phyloP scores from a whole-genome alignment of 805 yeast genomes.

The Barnettozyma californica region DNA sequence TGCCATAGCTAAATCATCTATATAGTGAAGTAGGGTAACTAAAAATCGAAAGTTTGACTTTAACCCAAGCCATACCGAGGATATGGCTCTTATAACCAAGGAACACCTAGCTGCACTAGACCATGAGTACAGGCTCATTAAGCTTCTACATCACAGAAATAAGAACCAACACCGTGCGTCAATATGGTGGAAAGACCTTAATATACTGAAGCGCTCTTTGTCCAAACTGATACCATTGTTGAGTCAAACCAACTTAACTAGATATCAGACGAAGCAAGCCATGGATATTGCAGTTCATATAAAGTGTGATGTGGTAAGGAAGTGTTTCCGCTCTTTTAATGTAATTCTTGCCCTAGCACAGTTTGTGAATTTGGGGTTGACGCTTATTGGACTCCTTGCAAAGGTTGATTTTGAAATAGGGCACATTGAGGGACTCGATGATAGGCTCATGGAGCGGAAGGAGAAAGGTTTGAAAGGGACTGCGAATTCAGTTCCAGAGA shows the following conservation, averaged over 20 bases:
- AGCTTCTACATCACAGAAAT: conserved; percentile 63
- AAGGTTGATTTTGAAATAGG: conserved; percentile 31
- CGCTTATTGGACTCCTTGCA: conserved; percentile 53
- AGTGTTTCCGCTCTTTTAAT: conserved; percentile 57
- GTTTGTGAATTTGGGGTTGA: conserved; percentile 67
- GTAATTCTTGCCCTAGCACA: conserved; percentile 71
- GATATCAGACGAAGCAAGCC: conserved; percentile 13
- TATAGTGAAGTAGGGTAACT: background rate
- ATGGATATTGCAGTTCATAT: conserved; percentile 5
- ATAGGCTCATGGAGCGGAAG: background rate
- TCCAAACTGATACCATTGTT: conserved; percentile 34
- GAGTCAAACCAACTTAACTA: background rate
- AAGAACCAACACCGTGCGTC: conserved; percentile 71
- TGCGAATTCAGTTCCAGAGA: background rate
- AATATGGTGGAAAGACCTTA: conserved; percentile 71
- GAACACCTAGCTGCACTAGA: conserved; percentile 18
- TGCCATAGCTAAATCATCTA: background rate
- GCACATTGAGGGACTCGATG: conserved; percentile 12
- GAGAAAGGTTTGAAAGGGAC: background rate
- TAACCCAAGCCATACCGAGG: background rate
- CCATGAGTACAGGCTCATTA: conserved; percentile 55
- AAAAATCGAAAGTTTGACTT: background rate
- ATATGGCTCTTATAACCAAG: conserved; percentile 5
- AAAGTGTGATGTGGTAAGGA: conserved; percentile 32
- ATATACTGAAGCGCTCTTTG: conserved; percentile 54